Percentiles rank a stretch among this genome's conserved stretches.
Evolutionary conservation across 495 filamentous ascomycete genomes (phyloP).

Genomic region (Pseudomonodictys pantanalensis): DNA sequence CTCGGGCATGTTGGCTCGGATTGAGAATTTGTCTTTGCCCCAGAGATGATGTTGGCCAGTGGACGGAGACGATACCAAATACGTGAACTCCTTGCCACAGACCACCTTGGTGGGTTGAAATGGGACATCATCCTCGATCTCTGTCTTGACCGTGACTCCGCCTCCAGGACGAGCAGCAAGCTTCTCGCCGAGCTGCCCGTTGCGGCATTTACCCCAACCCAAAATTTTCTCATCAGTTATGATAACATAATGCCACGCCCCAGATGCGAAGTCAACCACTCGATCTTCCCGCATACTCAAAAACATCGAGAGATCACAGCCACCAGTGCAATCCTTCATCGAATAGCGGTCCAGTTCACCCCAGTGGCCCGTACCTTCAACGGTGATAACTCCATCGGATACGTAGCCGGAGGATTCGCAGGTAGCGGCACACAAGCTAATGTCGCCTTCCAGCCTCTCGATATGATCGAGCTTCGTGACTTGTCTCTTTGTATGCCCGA

Average conservation of each 20-base stretch:
- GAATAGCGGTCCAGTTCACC: slow-evolving; percentile 1
- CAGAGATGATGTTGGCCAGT: slow-evolving; percentile 59
- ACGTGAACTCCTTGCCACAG: slow-evolving; percentile 82
- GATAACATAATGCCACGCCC: slow-evolving; percentile 76
- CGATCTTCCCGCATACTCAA: no score
- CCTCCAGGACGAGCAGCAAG: slow-evolving; percentile 32
- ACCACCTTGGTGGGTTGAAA: slow-evolving; percentile 60
- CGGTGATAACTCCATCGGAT: slow-evolving; percentile 38
- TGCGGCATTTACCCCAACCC: slow-evolving; percentile 83
- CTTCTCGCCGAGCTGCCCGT: slow-evolving; percentile 69
- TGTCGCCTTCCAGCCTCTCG: background rate
- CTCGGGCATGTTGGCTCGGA: slow-evolving; percentile 48
- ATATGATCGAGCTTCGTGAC: background rate
- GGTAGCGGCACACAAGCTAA: slow-evolving; percentile 8
- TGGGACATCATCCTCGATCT: slow-evolving; percentile 49
- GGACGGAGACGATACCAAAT: slow-evolving; percentile 54
- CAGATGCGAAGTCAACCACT: slow-evolving; percentile 60
- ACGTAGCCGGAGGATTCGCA: slow-evolving; percentile 59
- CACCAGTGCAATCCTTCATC: no score
- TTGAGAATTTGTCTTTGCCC: slow-evolving; percentile 67
- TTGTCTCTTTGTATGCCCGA: background rate
- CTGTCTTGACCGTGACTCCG: slow-evolving; percentile 57
- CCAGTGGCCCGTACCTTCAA: background rate
- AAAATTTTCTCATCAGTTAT: slow-evolving; percentile 72
- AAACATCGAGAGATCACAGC: no score